Evolutionary conservation across 2,329 filamentous ascomycete species (phyloP).

Genomic region (Eutypella sp.): DNA sequence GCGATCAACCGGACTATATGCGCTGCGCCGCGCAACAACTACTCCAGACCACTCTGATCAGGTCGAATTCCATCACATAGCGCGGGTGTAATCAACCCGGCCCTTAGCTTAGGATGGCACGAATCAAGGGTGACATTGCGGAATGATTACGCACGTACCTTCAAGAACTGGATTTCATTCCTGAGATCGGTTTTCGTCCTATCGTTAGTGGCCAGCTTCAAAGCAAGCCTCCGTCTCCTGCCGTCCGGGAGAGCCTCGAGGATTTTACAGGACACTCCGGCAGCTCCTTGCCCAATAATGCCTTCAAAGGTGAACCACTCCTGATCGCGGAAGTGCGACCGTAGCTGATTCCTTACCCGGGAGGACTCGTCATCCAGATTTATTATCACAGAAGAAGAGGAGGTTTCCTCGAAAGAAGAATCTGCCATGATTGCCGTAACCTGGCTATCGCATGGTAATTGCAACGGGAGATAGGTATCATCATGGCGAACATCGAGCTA

Average conservation of each 20-base stretch:
- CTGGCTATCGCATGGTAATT: too few relatives aligned
- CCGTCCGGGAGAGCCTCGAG: conserved; percentile 5
- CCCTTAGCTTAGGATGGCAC: too few relatives aligned
- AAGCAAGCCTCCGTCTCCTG: conserved; percentile 4
- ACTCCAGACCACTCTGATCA: neutral
- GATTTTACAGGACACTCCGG: conserved; percentile 5
- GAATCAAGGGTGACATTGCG: too few relatives aligned
- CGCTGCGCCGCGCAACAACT: conserved; percentile 7
- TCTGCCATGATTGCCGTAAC: neutral
- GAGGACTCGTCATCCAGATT: neutral
- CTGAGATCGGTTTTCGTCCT: conserved; percentile 1
- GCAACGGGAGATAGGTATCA: too few relatives aligned
- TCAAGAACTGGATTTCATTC: conserved; percentile 7
- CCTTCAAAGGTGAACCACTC: conserved; percentile 4
- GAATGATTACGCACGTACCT: neutral
- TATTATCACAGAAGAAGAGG: too few relatives aligned
- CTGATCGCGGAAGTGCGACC: conserved; percentile 5
- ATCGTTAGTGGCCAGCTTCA: conserved; percentile 3
- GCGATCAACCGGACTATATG: conserved; percentile 7
- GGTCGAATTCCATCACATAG: neutral
- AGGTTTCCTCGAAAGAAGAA: too few relatives aligned
- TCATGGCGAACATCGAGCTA: too few relatives aligned
- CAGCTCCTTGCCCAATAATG: conserved; percentile 3
- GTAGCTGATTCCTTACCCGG: too few relatives aligned
- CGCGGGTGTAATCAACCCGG: too few relatives aligned